These are phyloP conservation scores for Rhizophora apiculata DNA, from an alignment of 345 rosid species.

Conservation along the genomic window DNA sequence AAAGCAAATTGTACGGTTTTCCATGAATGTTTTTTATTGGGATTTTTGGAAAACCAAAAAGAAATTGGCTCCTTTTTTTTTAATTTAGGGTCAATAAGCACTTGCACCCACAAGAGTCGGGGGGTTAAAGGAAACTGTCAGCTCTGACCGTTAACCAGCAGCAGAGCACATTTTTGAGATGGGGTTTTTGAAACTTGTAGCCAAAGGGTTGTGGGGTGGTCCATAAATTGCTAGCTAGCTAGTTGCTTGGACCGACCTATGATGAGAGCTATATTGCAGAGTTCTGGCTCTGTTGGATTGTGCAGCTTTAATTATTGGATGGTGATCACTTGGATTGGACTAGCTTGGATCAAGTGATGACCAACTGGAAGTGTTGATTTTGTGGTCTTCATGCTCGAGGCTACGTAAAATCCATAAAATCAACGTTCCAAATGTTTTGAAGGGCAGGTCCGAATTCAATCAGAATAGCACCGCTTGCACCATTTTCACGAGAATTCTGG, in stretches of 20 bases:
- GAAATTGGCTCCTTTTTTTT: neutral
- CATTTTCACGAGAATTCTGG: too few relatives aligned
- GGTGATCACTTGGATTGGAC: neutral
- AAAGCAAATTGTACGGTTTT: constrained; percentile 5
- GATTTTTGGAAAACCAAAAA: too few relatives aligned
- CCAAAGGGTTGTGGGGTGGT: constrained; percentile 13
- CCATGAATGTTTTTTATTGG: neutral
- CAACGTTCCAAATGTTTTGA: too few relatives aligned
- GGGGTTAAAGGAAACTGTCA: constrained; percentile 23
- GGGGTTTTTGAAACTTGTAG: constrained; percentile 22
- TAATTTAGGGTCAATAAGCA: constrained; percentile 1
- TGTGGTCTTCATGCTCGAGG: too few relatives aligned
- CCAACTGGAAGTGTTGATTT: too few relatives aligned
- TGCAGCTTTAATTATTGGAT: constrained; percentile 2
- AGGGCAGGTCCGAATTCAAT: too few relatives aligned
- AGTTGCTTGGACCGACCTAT: constrained; percentile 17
- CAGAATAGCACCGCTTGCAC: too few relatives aligned
- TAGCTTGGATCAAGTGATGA: neutral
- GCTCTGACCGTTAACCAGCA: neutral
- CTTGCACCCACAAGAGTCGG: constrained; percentile 39
- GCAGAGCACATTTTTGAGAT: constrained; percentile 9
- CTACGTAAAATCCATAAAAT: too few relatives aligned
- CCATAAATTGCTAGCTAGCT: neutral
- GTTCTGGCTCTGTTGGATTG: neutral
- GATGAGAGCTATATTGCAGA: neutral